These are phyloP conservation scores for Pseudocohnilembus persalinus DNA, from an alignment of 169 alveolate genomes.

Conservation along the genomic window DNA sequence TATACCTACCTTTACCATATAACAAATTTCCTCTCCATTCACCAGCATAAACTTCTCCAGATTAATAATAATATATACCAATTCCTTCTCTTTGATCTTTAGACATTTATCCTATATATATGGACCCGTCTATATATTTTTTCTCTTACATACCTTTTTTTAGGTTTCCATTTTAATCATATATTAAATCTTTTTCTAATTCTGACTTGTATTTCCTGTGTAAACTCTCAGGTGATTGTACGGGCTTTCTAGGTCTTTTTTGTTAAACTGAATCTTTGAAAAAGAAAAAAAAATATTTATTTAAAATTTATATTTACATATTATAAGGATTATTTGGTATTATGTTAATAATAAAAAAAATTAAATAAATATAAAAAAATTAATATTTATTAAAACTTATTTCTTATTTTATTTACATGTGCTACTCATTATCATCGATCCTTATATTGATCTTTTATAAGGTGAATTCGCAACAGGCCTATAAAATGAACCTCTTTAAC, in stretches of 20 bases:
- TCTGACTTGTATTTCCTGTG: background rate
- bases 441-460: too few species aligned
- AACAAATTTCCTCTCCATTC: conserved; percentile 40
- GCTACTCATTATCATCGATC: too few species aligned
- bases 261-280: too few species aligned
- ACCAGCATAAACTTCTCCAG: conserved; percentile 50
- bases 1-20: conserved; percentile 46
- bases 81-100: conserved; percentile 37
- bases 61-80: conserved; percentile 39
- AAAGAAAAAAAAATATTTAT: too few species aligned
- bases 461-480: too few species aligned
- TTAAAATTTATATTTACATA: too few species aligned
- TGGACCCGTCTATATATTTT: conserved; percentile 38
- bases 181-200: conserved; percentile 5
- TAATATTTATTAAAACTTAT: too few species aligned
- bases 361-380: too few species aligned
- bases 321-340: too few species aligned
- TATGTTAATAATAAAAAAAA: too few species aligned
- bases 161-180: conserved; percentile 15
- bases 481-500: too few species aligned
- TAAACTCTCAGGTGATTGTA: background rate
- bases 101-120: conserved; percentile 26
- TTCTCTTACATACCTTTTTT: conserved; percentile 26
- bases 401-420: too few species aligned
- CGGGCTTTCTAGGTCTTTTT: background rate